Percentiles rank a stretch among this genome's conserved stretches.
Conservation (phyloP, 805 yeast genomes). For the Tetrapisispora pingtungensis region DNA sequence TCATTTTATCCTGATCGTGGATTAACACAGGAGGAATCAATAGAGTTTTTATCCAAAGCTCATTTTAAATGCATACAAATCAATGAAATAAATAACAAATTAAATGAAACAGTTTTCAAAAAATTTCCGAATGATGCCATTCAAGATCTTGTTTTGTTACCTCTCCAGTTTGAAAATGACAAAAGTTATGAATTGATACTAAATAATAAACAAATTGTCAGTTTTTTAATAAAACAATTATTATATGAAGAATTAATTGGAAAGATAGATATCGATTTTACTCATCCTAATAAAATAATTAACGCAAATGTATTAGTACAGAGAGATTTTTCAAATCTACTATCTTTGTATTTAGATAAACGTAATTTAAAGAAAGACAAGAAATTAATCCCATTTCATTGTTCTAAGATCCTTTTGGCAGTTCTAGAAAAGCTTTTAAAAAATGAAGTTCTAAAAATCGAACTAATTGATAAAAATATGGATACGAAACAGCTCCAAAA, state of each 20-base stretch:
- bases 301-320: conserved; percentile 6
- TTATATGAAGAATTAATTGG: conserved; percentile 2
- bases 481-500: too few species aligned
- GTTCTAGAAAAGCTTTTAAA: conserved; percentile 6
- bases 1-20: conserved; percentile 29
- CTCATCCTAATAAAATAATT: not conserved
- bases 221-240: conserved; percentile 14
- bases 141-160: conserved; percentile 14
- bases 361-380: conserved; percentile 6
- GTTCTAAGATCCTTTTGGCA: conserved; percentile 10
- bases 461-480: not conserved
- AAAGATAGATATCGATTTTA: not conserved
- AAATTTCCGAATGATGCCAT: conserved; percentile 27
- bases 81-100: conserved; percentile 13
- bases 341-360: conserved; percentile 11
- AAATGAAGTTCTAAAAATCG: not conserved
- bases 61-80: conserved; percentile 29
- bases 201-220: conserved; percentile 13
- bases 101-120: conserved; percentile 10
- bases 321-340: conserved; percentile 10
- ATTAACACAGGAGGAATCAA: conserved; percentile 32
- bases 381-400: conserved; percentile 4
- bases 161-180: conserved; percentile 11
- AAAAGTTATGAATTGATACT: conserved; percentile 6
- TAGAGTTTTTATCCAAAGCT: conserved; percentile 32